phyloP scores from a whole-genome alignment of 2,329 filamentous ascomycete species.

The Colletotrichum kahawae region DNA sequence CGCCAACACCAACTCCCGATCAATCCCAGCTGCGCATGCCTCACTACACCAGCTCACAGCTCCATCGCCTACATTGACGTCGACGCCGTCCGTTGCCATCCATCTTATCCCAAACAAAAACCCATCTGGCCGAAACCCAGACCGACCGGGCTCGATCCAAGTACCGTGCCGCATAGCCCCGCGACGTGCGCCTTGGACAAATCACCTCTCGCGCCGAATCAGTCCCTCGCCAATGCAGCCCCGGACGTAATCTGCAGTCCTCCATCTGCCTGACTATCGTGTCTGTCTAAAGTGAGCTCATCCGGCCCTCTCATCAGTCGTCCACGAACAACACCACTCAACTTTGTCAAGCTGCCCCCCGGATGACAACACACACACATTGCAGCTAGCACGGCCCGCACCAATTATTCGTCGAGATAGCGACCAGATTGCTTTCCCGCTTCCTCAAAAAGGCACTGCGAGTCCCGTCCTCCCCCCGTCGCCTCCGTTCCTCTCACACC shows the following conservation, averaged over 20 bases:
- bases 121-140: neutral
- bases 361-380: conserved; percentile 9
- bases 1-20: neutral
- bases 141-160: neutral
- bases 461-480: neutral
- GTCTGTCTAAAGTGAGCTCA: conserved; percentile 2
- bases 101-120: neutral
- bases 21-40: neutral
- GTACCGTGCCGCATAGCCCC: neutral
- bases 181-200: neutral
- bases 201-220: neutral
- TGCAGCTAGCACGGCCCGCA: neutral
- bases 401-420: neutral
- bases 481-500: neutral
- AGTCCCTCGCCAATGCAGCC: neutral
- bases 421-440: neutral
- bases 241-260: neutral
- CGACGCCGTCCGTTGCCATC: neutral
- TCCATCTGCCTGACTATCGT: neutral
- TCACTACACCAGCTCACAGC: neutral
- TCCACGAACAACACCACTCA: neutral
- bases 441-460: conserved; percentile 17
- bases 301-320: neutral
- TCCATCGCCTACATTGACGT: neutral
- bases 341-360: neutral